Conservation (phyloP, 73 alveolate genomes). For the Paramecium octaurelia region DNA sequence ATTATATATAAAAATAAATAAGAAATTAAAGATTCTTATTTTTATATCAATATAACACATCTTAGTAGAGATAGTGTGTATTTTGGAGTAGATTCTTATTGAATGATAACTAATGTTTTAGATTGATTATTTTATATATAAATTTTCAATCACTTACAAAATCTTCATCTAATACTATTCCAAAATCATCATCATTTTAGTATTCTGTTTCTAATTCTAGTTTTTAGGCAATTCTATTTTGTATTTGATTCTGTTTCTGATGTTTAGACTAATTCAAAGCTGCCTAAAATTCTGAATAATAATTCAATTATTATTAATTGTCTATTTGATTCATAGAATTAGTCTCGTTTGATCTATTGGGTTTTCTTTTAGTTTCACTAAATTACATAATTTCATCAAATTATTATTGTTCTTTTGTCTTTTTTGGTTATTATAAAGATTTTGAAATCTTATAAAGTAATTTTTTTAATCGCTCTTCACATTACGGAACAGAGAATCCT, state of each 20-base stretch:
- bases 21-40: too few species aligned
- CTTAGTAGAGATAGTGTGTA: too few species aligned
- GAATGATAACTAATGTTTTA: too few species aligned
- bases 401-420: background rate
- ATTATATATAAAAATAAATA: too few species aligned
- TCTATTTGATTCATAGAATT: background rate
- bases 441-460: background rate
- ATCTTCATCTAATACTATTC: background rate
- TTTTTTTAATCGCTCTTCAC: constrained; percentile 16
- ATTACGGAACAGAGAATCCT: background rate
- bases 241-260: background rate
- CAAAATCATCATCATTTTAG: background rate
- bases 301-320: background rate
- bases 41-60: background rate
- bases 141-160: background rate
- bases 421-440: background rate
- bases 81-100: too few species aligned
- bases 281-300: background rate
- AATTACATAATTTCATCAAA: background rate
- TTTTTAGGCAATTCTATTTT: background rate
- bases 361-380: background rate
- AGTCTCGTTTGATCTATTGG: background rate
- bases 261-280: background rate
- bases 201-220: background rate
- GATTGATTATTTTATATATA: background rate